phyloP scores from a whole-genome alignment of 345 rosid species.

The Acer campestre region DNA sequence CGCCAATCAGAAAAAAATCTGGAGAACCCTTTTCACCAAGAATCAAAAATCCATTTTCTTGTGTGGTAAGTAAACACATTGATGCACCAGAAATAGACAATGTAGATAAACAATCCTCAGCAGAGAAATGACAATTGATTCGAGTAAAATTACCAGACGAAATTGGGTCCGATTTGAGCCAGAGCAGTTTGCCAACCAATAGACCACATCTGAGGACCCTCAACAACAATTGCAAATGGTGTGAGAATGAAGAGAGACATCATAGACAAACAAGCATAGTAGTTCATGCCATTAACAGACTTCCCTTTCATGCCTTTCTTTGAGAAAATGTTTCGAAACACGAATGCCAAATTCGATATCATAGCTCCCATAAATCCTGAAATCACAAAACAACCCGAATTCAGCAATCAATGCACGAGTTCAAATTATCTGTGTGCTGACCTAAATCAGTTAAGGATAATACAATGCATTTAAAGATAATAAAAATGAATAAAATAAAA shows the following conservation, averaged over 20 bases:
- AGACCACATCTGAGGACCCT: conserved; percentile 95
- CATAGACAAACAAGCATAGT: conserved; percentile 90
- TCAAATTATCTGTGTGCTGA: too few species aligned
- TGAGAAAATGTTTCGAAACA: conserved; percentile 88
- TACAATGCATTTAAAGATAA: too few species aligned
- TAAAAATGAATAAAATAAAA: too few species aligned
- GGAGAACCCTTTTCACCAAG: too few species aligned
- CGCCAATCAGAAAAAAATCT: too few species aligned
- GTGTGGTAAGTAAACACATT: too few species aligned
- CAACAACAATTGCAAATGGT: conserved; percentile 92
- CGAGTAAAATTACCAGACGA: conserved; percentile 56
- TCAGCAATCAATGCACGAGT: too few species aligned
- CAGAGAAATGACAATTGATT: background rate
- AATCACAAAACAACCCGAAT: background rate
- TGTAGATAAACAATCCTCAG: too few species aligned
- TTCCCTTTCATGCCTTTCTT: conserved; percentile 98
- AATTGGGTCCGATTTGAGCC: conserved; percentile 79
- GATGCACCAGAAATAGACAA: too few species aligned
- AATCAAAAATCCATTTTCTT: too few species aligned
- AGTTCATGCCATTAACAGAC: conserved; percentile 93
- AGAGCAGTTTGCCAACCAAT: conserved; percentile 82
- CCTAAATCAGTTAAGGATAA: too few species aligned
- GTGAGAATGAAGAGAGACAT: conserved; percentile 80
- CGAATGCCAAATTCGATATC: conserved; percentile 95
- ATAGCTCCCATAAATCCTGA: conserved; percentile 98